Conservation (phyloP, 2,329 filamentous ascomycete genomes). For the Alternaria novae-zelandiae region DNA sequence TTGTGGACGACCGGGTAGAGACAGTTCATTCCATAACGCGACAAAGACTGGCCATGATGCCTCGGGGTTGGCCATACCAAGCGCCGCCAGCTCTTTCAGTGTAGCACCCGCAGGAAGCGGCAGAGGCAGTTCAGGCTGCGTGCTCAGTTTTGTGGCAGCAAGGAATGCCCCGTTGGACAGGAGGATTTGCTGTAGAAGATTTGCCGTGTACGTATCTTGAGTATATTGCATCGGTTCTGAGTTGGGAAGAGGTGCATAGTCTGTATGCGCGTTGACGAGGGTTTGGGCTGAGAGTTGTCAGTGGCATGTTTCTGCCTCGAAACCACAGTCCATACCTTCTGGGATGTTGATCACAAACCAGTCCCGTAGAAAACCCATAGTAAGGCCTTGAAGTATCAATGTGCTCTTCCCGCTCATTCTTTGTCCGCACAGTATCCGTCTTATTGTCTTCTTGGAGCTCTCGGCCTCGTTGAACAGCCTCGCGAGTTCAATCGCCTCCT, state of each 20-base stretch:
- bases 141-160: constrained; percentile 56
- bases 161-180: constrained; percentile 75
- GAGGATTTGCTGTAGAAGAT: constrained; percentile 74
- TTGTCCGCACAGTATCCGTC: constrained; percentile 75
- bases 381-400: constrained; percentile 80
- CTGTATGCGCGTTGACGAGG: constrained; percentile 77
- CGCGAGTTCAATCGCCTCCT: constrained; percentile 78
- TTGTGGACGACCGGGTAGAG: constrained; percentile 61
- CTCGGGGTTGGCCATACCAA: constrained; percentile 76
- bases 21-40: constrained; percentile 82
- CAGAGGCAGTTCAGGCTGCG: constrained; percentile 64
- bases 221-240: constrained; percentile 66
- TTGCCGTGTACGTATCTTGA: constrained; percentile 78
- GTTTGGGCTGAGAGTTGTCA: constrained; percentile 70
- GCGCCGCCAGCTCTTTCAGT: constrained; percentile 71
- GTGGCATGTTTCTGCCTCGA: constrained; percentile 1
- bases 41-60: constrained; percentile 80
- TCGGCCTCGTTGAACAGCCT: constrained; percentile 58
- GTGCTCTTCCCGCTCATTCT: constrained; percentile 86
- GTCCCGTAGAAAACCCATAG: constrained; percentile 78
- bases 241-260: constrained; percentile 74
- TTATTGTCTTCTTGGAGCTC: constrained; percentile 63
- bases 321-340: constrained; percentile 68
- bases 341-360: constrained; percentile 92
- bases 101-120: constrained; percentile 64